phyloP scores from a whole-genome alignment of 441 rosid genomes.

The Corymbia citriodora region DNA sequence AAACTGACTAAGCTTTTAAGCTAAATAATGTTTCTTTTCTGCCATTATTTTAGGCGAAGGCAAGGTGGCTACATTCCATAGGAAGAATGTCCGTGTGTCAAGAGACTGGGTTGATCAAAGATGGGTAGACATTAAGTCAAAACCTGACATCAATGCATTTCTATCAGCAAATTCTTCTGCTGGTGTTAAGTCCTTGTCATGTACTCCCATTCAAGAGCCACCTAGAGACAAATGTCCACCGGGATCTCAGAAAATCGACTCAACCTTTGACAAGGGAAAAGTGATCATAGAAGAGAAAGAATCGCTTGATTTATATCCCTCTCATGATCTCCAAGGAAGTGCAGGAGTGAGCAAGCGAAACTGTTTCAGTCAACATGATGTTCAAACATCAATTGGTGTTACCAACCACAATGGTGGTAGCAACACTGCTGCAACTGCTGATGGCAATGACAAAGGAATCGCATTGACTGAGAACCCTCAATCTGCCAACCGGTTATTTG shows the following conservation, averaged over 20 bases:
- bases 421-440: not conserved
- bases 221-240: not conserved
- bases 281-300: conserved; percentile 6
- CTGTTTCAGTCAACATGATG: not conserved
- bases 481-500: not conserved
- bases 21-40: not conserved
- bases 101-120: conserved; percentile 32
- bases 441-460: not conserved
- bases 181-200: not conserved
- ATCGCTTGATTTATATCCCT: not conserved
- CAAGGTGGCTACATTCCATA: conserved; percentile 10
- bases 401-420: not conserved
- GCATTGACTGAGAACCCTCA: conserved; percentile 1
- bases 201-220: not conserved
- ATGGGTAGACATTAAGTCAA: conserved; percentile 27
- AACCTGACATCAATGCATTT: conserved; percentile 15
- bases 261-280: not conserved
- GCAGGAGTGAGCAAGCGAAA: not conserved
- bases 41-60: conserved; percentile 24
- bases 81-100: conserved; percentile 20
- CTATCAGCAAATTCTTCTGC: conserved; percentile 6
- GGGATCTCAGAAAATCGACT: not conserved
- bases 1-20: not conserved
- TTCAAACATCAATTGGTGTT: not conserved
- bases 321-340: not conserved